phyloP scores from a whole-genome alignment of 176 grass and related monocot species.

The Lolium multiflorum region DNA sequence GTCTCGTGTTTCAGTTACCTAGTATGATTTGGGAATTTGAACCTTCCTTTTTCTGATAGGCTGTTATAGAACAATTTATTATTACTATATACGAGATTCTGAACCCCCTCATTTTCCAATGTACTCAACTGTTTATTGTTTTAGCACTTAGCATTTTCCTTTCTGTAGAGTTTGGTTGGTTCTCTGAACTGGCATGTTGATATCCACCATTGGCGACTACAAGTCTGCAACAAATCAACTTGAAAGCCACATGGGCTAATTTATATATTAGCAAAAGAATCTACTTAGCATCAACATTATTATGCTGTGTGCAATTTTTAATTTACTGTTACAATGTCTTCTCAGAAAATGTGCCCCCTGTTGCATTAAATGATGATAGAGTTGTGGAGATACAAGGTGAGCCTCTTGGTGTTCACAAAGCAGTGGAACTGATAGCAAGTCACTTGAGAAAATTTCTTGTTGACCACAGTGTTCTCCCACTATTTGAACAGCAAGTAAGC shows the following conservation, averaged over 20 bases:
- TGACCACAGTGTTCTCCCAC: slow-evolving; percentile 80
- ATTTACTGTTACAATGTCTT: neutral
- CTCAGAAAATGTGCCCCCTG: slow-evolving; percentile 85
- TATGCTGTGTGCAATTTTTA: slow-evolving; percentile 22
- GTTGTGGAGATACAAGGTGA: slow-evolving; percentile 96
- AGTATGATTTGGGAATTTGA: slow-evolving; percentile 3
- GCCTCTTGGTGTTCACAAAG: slow-evolving; percentile 68
- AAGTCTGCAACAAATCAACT: slow-evolving; percentile 5
- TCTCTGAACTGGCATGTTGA: neutral
- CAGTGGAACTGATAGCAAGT: slow-evolving; percentile 80
- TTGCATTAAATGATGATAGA: slow-evolving; percentile 89
- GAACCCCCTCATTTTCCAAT: neutral
- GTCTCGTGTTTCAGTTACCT: neutral
- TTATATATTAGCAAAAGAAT: slow-evolving; percentile 19
- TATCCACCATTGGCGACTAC: neutral
- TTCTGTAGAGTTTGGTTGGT: neutral
- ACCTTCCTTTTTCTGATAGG: slow-evolving; percentile 34
- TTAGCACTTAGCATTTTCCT: neutral
- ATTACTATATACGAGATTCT: neutral
- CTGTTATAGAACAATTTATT: slow-evolving; percentile 12
- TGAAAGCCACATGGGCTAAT: neutral
- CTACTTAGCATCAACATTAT: neutral
- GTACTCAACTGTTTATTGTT: slow-evolving; percentile 1
- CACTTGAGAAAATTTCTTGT: slow-evolving; percentile 96
- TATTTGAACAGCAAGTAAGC: slow-evolving; percentile 86